These are phyloP conservation scores for Hippophae gyantsensis DNA, from an alignment of 306 rosid species.

Conservation along the genomic window DNA sequence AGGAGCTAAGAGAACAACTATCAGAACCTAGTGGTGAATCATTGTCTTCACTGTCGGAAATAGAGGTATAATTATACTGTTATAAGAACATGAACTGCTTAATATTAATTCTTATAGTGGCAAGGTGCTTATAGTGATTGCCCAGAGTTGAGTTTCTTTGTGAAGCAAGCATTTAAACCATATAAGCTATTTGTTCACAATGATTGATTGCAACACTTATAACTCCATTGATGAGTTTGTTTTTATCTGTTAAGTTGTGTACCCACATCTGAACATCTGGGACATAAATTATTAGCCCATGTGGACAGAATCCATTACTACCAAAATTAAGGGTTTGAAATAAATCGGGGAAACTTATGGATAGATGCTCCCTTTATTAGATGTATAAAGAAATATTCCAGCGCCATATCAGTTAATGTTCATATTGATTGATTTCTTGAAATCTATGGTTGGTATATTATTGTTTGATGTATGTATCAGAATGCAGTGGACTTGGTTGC, in stretches of 20 bases:
- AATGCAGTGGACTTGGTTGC: conserved; percentile 26
- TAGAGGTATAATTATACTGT: conserved; percentile 29
- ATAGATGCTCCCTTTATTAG: too few relatives aligned
- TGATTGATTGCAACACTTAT: not conserved
- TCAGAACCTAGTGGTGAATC: conserved; percentile 22
- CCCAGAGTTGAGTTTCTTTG: not conserved
- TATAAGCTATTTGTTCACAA: not conserved
- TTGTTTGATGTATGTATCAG: conserved; percentile 26
- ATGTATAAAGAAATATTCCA: too few relatives aligned
- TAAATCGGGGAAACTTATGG: too few relatives aligned
- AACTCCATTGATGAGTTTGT: not conserved
- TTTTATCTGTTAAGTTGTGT: not conserved
- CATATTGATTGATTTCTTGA: too few relatives aligned
- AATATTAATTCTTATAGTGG: not conserved
- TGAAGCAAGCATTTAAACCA: not conserved
- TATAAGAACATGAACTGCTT: not conserved
- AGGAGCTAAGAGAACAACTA: conserved; percentile 22
- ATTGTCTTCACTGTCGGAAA: conserved; percentile 14
- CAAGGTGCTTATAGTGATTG: not conserved
- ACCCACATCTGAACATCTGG: not conserved
- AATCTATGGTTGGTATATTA: not conserved
- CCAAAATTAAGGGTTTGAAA: too few relatives aligned
- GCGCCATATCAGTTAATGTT: not conserved
- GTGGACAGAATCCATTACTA: too few relatives aligned
- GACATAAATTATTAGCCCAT: not conserved